Conservation (phyloP, 2,329 filamentous ascomycete genomes). For the Tolypocladium inflatum region DNA sequence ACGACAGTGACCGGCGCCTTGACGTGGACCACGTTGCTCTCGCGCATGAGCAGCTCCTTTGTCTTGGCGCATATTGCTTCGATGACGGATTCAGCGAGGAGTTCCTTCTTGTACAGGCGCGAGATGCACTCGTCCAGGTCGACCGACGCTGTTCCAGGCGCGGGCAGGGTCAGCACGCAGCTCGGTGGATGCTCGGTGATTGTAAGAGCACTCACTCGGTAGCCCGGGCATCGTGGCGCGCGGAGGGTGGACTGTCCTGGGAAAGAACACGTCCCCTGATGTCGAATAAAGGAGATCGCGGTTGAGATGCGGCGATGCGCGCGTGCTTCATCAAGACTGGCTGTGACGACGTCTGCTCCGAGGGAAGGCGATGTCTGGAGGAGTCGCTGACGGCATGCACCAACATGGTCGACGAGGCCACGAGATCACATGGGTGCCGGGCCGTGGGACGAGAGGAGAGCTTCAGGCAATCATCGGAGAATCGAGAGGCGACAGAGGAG, state of each 20-base stretch:
- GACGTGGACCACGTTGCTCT: constrained; percentile 99
- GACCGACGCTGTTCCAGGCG: constrained; percentile 61
- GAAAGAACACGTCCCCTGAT: background rate
- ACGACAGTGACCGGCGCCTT: constrained; percentile 93
- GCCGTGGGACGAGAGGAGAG: constrained; percentile 2
- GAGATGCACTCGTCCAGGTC: constrained; percentile 98
- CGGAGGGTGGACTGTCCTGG: background rate
- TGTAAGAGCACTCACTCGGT: background rate
- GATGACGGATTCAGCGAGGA: constrained; percentile 94
- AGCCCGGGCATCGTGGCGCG: constrained; percentile 4
- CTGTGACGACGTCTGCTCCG: constrained; percentile 22
- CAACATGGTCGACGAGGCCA: constrained; percentile 27
- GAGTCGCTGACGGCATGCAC: constrained; percentile 22
- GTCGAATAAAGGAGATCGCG: background rate
- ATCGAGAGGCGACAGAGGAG: background rate
- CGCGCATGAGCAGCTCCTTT: constrained; percentile 97
- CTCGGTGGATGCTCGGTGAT: background rate
- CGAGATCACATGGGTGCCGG: constrained; percentile 21
- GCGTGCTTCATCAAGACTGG: constrained; percentile 12
- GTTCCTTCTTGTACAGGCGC: constrained; percentile 91
- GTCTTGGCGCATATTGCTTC: constrained; percentile 99
- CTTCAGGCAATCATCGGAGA: constrained; percentile 2
- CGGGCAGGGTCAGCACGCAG: background rate
- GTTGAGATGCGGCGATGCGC: background rate
- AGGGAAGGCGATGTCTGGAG: constrained; percentile 24